A percentile compares a stretch with the other conserved stretches of the same genome.
phyloP scores from a whole-genome alignment of 2,329 filamentous ascomycete genomes.

The Sclerotinia subarctica region DNA sequence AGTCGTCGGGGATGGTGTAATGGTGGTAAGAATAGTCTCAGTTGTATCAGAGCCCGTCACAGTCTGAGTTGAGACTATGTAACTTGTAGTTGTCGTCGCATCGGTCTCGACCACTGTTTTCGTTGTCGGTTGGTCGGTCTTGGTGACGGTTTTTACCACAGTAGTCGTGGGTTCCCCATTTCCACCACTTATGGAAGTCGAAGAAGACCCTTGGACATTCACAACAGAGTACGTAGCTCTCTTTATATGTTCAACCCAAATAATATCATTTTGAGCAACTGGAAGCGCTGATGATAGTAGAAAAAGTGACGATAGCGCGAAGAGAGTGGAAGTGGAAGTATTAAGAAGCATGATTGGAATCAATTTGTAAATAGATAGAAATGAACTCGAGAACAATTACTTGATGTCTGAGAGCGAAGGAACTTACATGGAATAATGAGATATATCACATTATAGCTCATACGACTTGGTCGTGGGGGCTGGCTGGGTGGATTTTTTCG shows the following conservation, averaged over 20 bases:
- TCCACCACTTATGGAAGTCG: conserved; percentile 21
- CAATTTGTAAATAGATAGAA: conserved; percentile 5
- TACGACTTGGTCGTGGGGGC: conserved; percentile 28
- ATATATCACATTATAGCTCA: conserved; percentile 28
- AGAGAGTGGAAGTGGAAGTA: conserved; percentile 28
- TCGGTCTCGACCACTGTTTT: conserved; percentile 34
- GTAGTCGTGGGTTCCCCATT: conserved; percentile 23
- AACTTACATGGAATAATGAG: conserved; percentile 23
- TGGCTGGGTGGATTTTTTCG: conserved; percentile 29
- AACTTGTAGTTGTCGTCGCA: conserved; percentile 26
- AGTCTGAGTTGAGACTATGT: conserved; percentile 29
- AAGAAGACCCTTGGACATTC: conserved; percentile 38
- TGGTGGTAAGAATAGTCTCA: conserved; percentile 31
- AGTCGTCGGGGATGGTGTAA: conserved; percentile 30
- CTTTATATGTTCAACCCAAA: conserved; percentile 22
- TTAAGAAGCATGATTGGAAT: conserved; percentile 32
- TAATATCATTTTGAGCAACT: conserved; percentile 25
- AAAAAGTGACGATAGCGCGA: conserved; percentile 34
- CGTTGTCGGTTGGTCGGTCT: conserved; percentile 28
- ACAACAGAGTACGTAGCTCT: conserved; percentile 39
- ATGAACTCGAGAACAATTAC: not conserved
- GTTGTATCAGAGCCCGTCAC: conserved; percentile 32
- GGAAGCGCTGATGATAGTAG: conserved; percentile 31
- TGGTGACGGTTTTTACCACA: conserved; percentile 31
- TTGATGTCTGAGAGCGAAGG: conserved; percentile 17